A percentile compares a stretch with the other conserved stretches of the same genome.
phyloP scores from a whole-genome alignment of 1,284 basidiomycete genomes.

The Puccinia polysora region DNA sequence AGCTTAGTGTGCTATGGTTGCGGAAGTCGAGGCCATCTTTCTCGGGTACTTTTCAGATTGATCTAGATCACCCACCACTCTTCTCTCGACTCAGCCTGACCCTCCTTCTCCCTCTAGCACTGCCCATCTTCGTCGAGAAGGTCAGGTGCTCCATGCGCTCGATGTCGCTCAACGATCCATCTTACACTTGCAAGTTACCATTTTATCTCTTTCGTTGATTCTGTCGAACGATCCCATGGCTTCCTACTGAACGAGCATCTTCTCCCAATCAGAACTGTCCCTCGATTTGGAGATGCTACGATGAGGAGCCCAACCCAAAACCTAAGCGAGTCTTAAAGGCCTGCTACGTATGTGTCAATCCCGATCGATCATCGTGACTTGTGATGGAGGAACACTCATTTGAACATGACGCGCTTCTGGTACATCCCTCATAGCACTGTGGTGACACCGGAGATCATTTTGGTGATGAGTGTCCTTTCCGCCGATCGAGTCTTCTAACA shows the following conservation, averaged over 20 bases:
- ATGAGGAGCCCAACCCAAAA: conserved; percentile 18
- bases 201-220: background rate
- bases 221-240: background rate
- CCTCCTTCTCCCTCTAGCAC: conserved; percentile 9
- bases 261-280: conserved; percentile 43
- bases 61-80: background rate
- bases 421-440: conserved; percentile 28
- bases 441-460: conserved; percentile 37
- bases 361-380: background rate
- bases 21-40: conserved; percentile 41
- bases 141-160: conserved; percentile 7
- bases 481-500: conserved; percentile 1
- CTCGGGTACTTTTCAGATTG: conserved; percentile 22
- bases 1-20: conserved; percentile 30
- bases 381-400: background rate
- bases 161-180: conserved; percentile 31
- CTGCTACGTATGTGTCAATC: conserved; percentile 22
- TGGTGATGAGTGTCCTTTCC: conserved; percentile 39
- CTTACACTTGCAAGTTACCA: conserved; percentile 21
- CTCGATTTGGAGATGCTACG: conserved; percentile 36
- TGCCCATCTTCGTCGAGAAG: conserved; percentile 24
- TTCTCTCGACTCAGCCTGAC: background rate
- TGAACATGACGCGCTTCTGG: background rate
- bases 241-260: background rate
- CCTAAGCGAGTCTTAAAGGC: conserved; percentile 15